A percentile compares a stretch with the other conserved stretches of the same genome.
Evolutionary conservation across 139 green algal species (phyloP).

Genomic region (Micractinium sp.): DNA sequence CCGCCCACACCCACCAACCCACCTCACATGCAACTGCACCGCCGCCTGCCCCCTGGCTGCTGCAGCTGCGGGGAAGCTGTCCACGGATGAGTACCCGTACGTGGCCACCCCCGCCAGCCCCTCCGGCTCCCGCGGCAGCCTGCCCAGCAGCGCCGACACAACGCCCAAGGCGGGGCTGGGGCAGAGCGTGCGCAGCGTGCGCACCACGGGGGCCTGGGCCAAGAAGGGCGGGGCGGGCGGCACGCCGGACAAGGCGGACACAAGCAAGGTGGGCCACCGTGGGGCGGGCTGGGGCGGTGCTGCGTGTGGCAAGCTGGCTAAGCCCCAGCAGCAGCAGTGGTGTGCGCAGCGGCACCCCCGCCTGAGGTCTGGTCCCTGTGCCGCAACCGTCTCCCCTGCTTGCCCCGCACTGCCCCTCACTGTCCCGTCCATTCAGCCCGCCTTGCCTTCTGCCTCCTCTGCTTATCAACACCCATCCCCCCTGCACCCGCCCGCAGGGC

Average conservation of each 20-base stretch:
- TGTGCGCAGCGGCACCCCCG: too few relatives aligned
- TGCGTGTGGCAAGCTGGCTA: too few relatives aligned
- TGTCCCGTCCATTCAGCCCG: neutral
- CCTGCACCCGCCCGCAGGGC: constrained; percentile 2
- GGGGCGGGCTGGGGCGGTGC: too few relatives aligned
- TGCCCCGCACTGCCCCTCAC: neutral
- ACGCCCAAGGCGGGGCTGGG: constrained; percentile 20
- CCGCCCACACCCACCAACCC: neutral
- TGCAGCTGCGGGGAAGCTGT: constrained; percentile 57
- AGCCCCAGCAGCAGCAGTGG: too few relatives aligned
- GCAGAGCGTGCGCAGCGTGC: constrained; percentile 42
- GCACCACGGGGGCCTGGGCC: constrained; percentile 51
- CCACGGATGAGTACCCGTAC: constrained; percentile 82
- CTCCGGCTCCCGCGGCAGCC: neutral
- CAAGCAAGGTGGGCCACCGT: too few relatives aligned
- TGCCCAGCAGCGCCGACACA: constrained; percentile 16
- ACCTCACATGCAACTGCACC: neutral
- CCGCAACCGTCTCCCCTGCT: neutral
- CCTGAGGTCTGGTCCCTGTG: too few relatives aligned
- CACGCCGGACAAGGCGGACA: constrained; percentile 17
- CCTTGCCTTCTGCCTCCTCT: too few relatives aligned
- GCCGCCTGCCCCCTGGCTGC: neutral
- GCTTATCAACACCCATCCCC: neutral
- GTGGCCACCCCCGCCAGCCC: constrained; percentile 53
- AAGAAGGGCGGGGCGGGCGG: constrained; percentile 29